Percentiles rank a stretch among this genome's conserved stretches.
These are phyloP conservation scores for Penicillium argentinense DNA, from an alignment of 495 filamentous ascomycete species.

Conservation along the genomic window DNA sequence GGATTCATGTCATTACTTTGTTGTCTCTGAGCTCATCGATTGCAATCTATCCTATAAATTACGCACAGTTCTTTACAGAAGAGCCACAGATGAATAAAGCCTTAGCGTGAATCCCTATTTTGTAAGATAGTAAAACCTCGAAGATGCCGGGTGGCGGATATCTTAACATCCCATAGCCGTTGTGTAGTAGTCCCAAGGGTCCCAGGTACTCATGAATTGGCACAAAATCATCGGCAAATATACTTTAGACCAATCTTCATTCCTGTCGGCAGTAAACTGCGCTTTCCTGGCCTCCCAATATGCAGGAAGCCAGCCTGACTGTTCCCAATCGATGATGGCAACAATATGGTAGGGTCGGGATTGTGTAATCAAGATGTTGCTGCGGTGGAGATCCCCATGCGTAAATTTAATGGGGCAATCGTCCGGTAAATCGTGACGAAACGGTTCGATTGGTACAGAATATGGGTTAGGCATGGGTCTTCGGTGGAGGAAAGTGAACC, in stretches of 20 bases:
- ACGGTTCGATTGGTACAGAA: slow-evolving; percentile 30
- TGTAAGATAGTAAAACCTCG: neutral
- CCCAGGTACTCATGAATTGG: slow-evolving; percentile 26
- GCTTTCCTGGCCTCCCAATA: slow-evolving; percentile 53
- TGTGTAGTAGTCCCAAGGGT: slow-evolving; percentile 33
- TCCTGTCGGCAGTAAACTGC: slow-evolving; percentile 21
- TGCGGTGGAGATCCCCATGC: slow-evolving; percentile 45
- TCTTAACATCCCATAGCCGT: slow-evolving; percentile 25
- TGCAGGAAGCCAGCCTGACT: slow-evolving; percentile 48
- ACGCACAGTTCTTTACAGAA: no score
- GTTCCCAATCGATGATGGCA: slow-evolving; percentile 48
- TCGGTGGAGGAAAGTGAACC: slow-evolving; percentile 30
- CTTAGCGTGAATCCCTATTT: neutral
- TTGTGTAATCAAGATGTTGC: slow-evolving; percentile 43
- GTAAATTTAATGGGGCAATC: slow-evolving; percentile 45
- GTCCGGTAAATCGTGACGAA: slow-evolving; percentile 24
- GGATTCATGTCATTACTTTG: neutral
- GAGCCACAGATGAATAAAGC: slow-evolving; percentile 1
- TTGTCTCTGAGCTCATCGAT: neutral
- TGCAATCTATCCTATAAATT: neutral
- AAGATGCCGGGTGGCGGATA: neutral
- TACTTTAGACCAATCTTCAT: slow-evolving; percentile 25
- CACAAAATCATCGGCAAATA: slow-evolving; percentile 29
- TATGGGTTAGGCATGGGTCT: slow-evolving; percentile 29
- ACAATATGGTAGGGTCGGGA: slow-evolving; percentile 29